Evolutionary conservation across 192 early-diverging fungal species (phyloP), one percentile per base, ranked within the genome.

Genomic region (Kappamyces sp.): DNA sequence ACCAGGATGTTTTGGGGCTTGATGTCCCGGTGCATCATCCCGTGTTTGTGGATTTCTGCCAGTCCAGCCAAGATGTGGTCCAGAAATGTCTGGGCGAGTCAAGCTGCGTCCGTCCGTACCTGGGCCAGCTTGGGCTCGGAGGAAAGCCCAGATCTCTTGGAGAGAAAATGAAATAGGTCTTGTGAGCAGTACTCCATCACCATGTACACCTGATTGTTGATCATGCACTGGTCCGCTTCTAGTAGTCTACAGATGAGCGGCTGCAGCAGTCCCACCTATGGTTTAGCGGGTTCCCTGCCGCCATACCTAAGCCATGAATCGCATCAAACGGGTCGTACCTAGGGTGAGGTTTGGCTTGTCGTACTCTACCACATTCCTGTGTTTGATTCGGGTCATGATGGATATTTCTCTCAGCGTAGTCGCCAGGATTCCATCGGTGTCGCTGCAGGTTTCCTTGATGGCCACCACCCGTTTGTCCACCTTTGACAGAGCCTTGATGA

Each of bases 21-120:
- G 7, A 80, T 49, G 58, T 80, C 78, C 1, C 78, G 66, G 50
- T 80, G 78, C 58, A 80, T 72, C 33, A 80, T 73, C 23, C 74
- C 78, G 3, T 52, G 47, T 15, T 62, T 63, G 51, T 80, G 78
- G 8, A 59, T 36, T 12, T 59, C 32, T 1, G 35, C 35, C 2
- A 59, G 3, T 3, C 51, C 41, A 15, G 39, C 43, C 31, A 59
- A 40, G 9, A 59, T 43, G 13, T 59, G 57, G 9, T 40, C 32
- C 7, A 40, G 23, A 33, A 59, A 59, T 48, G 31, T 59, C 38
- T 59, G 34, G 3, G 31, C 31, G 4, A 46, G 43, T 31, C 6
- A 10, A 47, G 7, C 35, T 23, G 23, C 23, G 23, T 23, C 23
- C 0, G 23, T 23, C 23, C 23, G 23, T 23, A 23, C 23, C 23